Evolutionary conservation across 148 eudicot species (phyloP).

Genomic region (Limonium bicolor): DNA sequence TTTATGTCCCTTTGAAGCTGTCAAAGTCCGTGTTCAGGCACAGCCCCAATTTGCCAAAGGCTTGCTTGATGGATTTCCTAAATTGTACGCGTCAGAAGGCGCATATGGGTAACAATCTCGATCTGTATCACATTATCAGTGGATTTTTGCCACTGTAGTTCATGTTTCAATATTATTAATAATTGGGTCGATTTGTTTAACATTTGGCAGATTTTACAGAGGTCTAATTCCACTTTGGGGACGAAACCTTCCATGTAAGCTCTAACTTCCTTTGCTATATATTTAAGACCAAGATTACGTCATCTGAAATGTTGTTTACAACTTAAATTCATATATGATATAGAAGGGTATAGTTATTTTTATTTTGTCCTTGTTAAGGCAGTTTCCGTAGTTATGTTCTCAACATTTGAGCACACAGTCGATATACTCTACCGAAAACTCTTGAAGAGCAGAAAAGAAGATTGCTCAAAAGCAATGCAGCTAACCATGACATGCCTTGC

Average conservation of each 20-base stretch:
- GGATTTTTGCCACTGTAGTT: too few relatives aligned
- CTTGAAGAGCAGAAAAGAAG: constrained; percentile 29
- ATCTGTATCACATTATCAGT: too few relatives aligned
- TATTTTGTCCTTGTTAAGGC: constrained; percentile 3
- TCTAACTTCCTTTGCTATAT: too few relatives aligned
- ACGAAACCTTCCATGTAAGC: constrained; percentile 65
- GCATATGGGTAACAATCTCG: constrained; percentile 23
- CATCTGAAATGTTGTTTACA: neutral
- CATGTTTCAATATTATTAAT: too few relatives aligned
- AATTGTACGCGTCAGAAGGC: constrained; percentile 41
- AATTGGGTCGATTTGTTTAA: too few relatives aligned
- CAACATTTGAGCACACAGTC: constrained; percentile 51
- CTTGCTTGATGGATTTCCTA: constrained; percentile 54
- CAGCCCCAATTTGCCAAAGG: constrained; percentile 51
- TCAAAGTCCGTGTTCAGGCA: constrained; percentile 61
- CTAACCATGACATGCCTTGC: constrained; percentile 43
- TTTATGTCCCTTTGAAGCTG: constrained; percentile 62
- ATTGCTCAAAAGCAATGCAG: constrained; percentile 44
- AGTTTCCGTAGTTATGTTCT: constrained; percentile 61
- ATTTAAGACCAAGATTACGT: too few relatives aligned
- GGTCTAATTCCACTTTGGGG: constrained; percentile 64
- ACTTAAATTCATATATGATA: neutral
- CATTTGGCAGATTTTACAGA: constrained; percentile 49
- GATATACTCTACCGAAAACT: constrained; percentile 27
- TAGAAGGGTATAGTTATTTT: neutral